Evolutionary conservation across 73 alveolate species (phyloP).

Genomic region (Uronychia binucleata): DNA sequence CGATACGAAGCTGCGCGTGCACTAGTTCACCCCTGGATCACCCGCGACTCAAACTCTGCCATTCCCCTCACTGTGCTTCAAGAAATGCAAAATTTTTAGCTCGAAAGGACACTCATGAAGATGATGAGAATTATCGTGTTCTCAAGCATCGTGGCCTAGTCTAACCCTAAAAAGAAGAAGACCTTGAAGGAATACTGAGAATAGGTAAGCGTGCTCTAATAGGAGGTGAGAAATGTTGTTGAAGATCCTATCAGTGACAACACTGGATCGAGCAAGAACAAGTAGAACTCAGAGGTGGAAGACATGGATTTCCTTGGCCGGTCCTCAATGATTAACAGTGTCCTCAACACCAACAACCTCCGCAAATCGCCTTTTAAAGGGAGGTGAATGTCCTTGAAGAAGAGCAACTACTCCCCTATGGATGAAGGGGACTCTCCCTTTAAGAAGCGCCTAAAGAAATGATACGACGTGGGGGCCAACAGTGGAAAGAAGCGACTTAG

Average conservation of each 20-base stretch:
- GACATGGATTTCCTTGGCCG: not conserved
- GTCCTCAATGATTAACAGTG: not conserved
- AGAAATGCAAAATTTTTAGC: slow-evolving; percentile 26
- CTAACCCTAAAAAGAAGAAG: not conserved
- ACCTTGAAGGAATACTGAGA: not conserved
- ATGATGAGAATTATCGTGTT: not conserved
- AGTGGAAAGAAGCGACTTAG: not conserved
- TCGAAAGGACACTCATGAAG: not conserved
- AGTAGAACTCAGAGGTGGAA: not conserved
- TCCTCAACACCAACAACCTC: too few species aligned
- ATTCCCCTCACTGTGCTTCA: slow-evolving; percentile 36
- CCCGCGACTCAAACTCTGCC: slow-evolving; percentile 48
- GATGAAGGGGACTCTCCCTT: not conserved
- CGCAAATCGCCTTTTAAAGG: not conserved
- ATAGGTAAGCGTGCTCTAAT: too few species aligned
- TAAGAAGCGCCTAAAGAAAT: not conserved
- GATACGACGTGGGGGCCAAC: not conserved
- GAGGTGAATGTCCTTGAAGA: not conserved
- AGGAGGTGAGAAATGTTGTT: not conserved
- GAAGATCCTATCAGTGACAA: not conserved
- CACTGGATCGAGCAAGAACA: not conserved
- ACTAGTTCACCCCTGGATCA: slow-evolving; percentile 85
- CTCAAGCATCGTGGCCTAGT: not conserved
- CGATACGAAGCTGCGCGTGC: slow-evolving; percentile 87
- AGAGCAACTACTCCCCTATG: not conserved